phyloP scores from a whole-genome alignment of 2,329 filamentous ascomycete genomes.

The Colletotrichum liaoningense region DNA sequence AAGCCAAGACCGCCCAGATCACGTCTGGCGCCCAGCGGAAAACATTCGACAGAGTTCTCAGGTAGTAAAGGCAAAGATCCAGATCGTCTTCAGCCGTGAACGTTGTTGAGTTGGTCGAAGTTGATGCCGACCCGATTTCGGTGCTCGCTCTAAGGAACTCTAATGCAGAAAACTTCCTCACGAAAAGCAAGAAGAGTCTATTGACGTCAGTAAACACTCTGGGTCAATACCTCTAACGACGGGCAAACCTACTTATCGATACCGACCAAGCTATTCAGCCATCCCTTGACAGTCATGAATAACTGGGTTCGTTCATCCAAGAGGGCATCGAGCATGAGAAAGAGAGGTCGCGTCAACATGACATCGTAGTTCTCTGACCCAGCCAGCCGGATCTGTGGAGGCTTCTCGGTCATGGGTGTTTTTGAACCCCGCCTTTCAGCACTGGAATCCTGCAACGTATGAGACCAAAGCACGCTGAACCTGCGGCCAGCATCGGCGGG shows the following conservation, averaged over 20 bases:
- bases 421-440: constrained; percentile 55
- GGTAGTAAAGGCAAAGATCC: constrained; percentile 81
- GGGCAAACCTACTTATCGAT: constrained; percentile 66
- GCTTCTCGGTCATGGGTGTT: constrained; percentile 48
- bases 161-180: constrained; percentile 67
- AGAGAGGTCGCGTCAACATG: constrained; percentile 83
- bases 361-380: constrained; percentile 74
- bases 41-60: constrained; percentile 80
- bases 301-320: constrained; percentile 78
- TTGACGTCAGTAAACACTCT: neutral
- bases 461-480: constrained; percentile 86
- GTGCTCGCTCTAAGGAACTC: constrained; percentile 58
- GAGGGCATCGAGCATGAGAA: constrained; percentile 84
- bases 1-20: constrained; percentile 77
- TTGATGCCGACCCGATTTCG: constrained; percentile 39
- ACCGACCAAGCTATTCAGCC: constrained; percentile 77
- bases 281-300: constrained; percentile 81
- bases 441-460: constrained; percentile 71
- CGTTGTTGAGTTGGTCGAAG: constrained; percentile 42
- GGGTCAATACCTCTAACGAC: neutral
- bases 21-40: constrained; percentile 75
- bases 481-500: constrained; percentile 73
- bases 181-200: constrained; percentile 72
- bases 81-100: constrained; percentile 74
- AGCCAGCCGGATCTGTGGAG: constrained; percentile 55